Evolutionary conservation across 495 filamentous ascomycete species (phyloP).

Genomic region (Penicillium nucicola): DNA sequence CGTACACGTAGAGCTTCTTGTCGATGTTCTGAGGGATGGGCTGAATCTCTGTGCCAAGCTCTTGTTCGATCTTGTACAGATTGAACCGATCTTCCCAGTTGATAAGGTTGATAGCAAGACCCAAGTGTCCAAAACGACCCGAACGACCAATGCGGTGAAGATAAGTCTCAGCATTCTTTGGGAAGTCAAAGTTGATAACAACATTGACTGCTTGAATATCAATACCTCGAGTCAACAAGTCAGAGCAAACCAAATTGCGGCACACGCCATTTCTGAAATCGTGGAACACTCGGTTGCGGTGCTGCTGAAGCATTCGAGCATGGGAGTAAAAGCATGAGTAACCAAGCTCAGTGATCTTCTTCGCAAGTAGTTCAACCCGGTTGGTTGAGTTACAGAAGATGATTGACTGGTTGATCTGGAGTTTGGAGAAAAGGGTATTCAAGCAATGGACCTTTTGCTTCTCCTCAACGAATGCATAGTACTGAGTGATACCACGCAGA

Average conservation of each 20-base stretch:
- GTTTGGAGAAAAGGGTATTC: constrained; percentile 97
- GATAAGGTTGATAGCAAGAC: constrained; percentile 97
- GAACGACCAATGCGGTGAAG: constrained; percentile 98
- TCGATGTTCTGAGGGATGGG: constrained; percentile 92
- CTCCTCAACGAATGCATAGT: constrained; percentile 98
- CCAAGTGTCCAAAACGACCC: constrained; percentile 93
- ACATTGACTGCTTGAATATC: constrained; percentile 99
- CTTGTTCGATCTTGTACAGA: constrained; percentile 96
- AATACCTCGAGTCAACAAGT: constrained; percentile 96
- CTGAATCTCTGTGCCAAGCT: constrained; percentile 94
- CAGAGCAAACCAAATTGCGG: constrained; percentile 96
- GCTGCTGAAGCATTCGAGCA: constrained; percentile 95
- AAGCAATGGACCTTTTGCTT: constrained; percentile 99
- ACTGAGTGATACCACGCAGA: constrained; percentile 95
- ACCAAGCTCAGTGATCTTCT: constrained; percentile 98
- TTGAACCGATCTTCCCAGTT: constrained; percentile 99
- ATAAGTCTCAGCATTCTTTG: constrained; percentile 99
- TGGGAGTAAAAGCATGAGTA: constrained; percentile 99
- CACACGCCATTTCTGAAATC: constrained; percentile 98
- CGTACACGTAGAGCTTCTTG: constrained; percentile 97
- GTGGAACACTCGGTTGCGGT: constrained; percentile 97
- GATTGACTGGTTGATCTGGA: constrained; percentile 99
- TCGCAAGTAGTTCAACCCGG: constrained; percentile 92
- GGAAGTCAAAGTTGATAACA: constrained; percentile 99
- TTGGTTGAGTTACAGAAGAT: constrained; percentile 99